Percentiles rank a stretch among this genome's conserved stretches.
phyloP scores from a whole-genome alignment of 1,284 basidiomycete species.

The Melanopsichium pennsylvanicum region DNA sequence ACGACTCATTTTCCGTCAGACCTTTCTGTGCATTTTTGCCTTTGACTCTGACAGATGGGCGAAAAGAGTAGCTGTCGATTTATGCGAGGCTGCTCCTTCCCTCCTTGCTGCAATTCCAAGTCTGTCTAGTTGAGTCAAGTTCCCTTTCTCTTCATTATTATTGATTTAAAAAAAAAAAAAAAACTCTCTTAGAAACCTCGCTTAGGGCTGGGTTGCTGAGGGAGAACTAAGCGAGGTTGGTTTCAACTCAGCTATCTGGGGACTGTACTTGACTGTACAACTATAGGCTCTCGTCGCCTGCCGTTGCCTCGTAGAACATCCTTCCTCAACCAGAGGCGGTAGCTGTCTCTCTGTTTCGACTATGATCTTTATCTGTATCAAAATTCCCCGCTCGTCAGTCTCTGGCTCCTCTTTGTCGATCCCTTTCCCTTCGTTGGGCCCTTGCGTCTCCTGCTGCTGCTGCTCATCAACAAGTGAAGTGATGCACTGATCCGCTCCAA shows the following conservation, averaged over 20 bases:
- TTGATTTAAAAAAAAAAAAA: too few species aligned
- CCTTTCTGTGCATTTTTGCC: constrained; percentile 13
- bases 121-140: constrained; percentile 11
- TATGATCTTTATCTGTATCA: not conserved
- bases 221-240: constrained; percentile 5
- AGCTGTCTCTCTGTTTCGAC: too few species aligned
- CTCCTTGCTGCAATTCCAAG: not conserved
- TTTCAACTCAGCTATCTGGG: too few species aligned
- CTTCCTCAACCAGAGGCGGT: too few species aligned
- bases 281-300: too few species aligned
- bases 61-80: constrained; percentile 6
- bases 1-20: not conserved
- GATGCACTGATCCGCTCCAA: too few species aligned
- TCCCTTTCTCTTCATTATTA: not conserved
- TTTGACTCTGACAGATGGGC: too few species aligned
- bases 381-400: constrained; percentile 14
- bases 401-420: too few species aligned
- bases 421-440: too few species aligned
- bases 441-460: constrained; percentile 3
- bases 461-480: too few species aligned
- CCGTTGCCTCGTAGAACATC: too few species aligned
- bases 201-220: constrained; percentile 1
- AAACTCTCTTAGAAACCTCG: not conserved
- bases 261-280: too few species aligned
- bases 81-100: constrained; percentile 19